These are phyloP conservation scores for Paramyrothecium roridum DNA, from an alignment of 2,329 filamentous ascomycete species.

Conservation along the genomic window DNA sequence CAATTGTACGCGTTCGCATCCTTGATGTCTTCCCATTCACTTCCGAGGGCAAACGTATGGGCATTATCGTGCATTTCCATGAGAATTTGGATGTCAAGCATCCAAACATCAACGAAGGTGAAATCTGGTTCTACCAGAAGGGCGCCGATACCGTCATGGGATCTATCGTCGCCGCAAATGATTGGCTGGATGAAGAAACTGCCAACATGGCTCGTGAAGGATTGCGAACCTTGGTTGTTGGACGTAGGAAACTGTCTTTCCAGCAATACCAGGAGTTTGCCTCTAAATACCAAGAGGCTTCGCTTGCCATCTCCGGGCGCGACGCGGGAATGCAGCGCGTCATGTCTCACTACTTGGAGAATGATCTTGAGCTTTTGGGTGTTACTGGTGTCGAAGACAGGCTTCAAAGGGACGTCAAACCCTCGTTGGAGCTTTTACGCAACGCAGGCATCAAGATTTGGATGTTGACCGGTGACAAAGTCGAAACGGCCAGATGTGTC, in stretches of 20 bases:
- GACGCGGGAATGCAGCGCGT: slow-evolving; percentile 80
- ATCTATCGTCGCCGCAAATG: slow-evolving; percentile 90
- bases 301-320: slow-evolving; percentile 73
- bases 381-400: slow-evolving; percentile 98
- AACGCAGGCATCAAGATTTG: slow-evolving; percentile 99
- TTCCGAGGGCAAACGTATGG: slow-evolving; percentile 97
- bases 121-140: slow-evolving; percentile 99
- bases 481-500: slow-evolving; percentile 94
- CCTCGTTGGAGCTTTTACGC: slow-evolving; percentile 87
- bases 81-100: slow-evolving; percentile 49
- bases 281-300: slow-evolving; percentile 71
- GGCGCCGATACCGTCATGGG: slow-evolving; percentile 98
- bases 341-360: slow-evolving; percentile 78
- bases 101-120: slow-evolving; percentile 55
- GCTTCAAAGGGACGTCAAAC: slow-evolving; percentile 91
- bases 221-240: slow-evolving; percentile 87
- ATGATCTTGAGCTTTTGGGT: slow-evolving; percentile 87
- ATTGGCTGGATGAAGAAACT: slow-evolving; percentile 98
- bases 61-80: slow-evolving; percentile 87
- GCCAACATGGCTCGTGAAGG: slow-evolving; percentile 99
- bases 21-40: slow-evolving; percentile 97
- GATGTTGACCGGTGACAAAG: slow-evolving; percentile 99
- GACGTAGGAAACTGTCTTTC: slow-evolving; percentile 78
- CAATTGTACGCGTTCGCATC: slow-evolving; percentile 81
- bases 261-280: slow-evolving; percentile 82